Percentiles rank a stretch among this genome's conserved stretches.
These are phyloP conservation scores for Epichloe sibirici DNA, from an alignment of 2,329 filamentous ascomycete species.

Conservation along the genomic window DNA sequence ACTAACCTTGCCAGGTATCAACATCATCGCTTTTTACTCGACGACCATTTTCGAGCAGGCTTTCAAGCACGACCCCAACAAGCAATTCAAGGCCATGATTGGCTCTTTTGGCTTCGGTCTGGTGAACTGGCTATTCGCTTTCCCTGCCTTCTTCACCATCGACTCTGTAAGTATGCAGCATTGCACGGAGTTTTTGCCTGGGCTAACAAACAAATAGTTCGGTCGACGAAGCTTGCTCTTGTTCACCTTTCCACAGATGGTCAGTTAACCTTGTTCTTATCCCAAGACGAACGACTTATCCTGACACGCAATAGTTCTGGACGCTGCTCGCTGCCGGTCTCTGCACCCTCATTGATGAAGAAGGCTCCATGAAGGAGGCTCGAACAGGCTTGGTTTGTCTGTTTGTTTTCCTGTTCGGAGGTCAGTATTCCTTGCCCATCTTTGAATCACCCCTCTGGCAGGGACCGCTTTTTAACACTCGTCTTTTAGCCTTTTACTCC, in stretches of 20 bases:
- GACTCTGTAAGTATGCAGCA: constrained; percentile 32
- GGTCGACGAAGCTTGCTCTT: constrained; percentile 49
- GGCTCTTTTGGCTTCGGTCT: constrained; percentile 37
- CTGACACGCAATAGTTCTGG: constrained; percentile 24
- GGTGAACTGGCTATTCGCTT: constrained; percentile 55
- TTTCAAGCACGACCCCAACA: constrained; percentile 30
- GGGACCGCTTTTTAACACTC: background rate
- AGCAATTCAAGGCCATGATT: constrained; percentile 35
- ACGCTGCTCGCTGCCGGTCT: constrained; percentile 35
- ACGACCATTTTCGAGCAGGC: constrained; percentile 48
- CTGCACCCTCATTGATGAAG: constrained; percentile 22
- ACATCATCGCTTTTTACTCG: constrained; percentile 65
- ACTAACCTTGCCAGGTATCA: constrained; percentile 27
- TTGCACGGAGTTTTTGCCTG: background rate
- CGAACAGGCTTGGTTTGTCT: constrained; percentile 44
- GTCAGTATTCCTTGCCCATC: constrained; percentile 3
- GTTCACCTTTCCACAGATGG: constrained; percentile 56
- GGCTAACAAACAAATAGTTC: constrained; percentile 23
- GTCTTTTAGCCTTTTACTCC: constrained; percentile 42
- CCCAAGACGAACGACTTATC: background rate
- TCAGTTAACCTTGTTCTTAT: constrained; percentile 12
- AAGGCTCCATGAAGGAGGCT: constrained; percentile 20
- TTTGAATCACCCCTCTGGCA: too few species aligned
- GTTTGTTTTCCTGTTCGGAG: constrained; percentile 53
- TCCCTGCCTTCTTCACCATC: constrained; percentile 53